Evolutionary conservation across 371 early-diverging fungal species (phyloP).

Genomic region (Nosema muscidifuracis): DNA sequence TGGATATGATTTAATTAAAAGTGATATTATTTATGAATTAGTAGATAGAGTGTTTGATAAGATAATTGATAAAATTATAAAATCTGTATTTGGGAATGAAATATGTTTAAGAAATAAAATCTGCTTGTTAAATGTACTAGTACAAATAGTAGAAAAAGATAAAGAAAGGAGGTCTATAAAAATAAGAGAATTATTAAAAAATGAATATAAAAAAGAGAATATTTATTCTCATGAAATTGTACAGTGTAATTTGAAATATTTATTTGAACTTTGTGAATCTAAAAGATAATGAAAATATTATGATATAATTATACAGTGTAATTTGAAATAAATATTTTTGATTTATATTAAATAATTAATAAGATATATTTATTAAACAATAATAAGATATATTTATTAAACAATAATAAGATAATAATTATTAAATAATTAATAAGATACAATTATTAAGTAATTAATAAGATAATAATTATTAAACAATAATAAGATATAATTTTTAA

Average conservation of each 20-base stretch:
- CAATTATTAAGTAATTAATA: too few species aligned
- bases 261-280: neutral
- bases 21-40: neutral
- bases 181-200: neutral
- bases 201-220: neutral
- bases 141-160: neutral
- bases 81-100: neutral
- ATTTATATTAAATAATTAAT: too few species aligned
- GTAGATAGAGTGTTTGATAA: neutral
- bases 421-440: too few species aligned
- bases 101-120: constrained; percentile 1
- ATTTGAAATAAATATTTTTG: too few species aligned
- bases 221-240: neutral
- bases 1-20: constrained; percentile 7
- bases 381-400: too few species aligned
- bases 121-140: neutral
- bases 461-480: too few species aligned
- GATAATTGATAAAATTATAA: neutral
- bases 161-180: neutral
- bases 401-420: too few species aligned
- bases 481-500: too few species aligned
- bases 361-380: too few species aligned
- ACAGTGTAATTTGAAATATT: neutral
- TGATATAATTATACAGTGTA: too few species aligned
- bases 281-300: too few species aligned